Evolutionary conservation across 2,329 filamentous ascomycete species (phyloP), one percentile per base, ranked within the genome.

Genomic region (Fonsecaea multimorphosa): DNA sequence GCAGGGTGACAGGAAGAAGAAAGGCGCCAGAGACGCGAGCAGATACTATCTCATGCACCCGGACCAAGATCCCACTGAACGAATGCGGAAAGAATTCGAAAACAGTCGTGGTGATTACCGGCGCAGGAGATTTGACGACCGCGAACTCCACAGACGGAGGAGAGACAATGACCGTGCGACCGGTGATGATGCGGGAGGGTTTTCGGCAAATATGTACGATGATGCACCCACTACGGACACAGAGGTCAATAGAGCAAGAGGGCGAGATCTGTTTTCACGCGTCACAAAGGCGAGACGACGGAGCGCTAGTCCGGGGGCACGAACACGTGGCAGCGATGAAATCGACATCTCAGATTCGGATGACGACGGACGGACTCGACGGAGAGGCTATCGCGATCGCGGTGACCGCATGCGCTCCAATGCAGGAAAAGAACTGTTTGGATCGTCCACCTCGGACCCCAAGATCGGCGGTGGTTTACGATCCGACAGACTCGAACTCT

Each of bases 21-120:
- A 83, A 51, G 89, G 91, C 46, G 94, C 95, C 1, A 87, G 92
- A 11, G 85, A 90, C 58, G 86, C 91, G 67, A 98, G 94, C 78
- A 86, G 92, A 12, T 98, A 96, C 80, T 99, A 99, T 76, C 87
- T 97, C 38, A 85, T 95, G 73, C 91, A 98, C 72, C 94, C 94
- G 0, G 91, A 97, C 72, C 88, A 93, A 75, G 93, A 97, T 73
- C 92, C 90, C 1, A 88, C 89, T 71, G 92, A 91, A 79, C 86
- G 87, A 59, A 82, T 88, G 68, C 85, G 88, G 65, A 83, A 82
- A 65, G 82, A 85, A 58, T 76, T 80, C 40, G 73, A 77, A 4
- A 83, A 86, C 46, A 77, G 81, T 64, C 76, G 77, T 14, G 78
- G 79, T 29, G 79, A 80, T 68, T 82, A 81, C 75, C 76, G 76